A percentile compares a stretch with the other conserved stretches of the same genome.
Conservation (phyloP, 2,329 filamentous ascomycete genomes). For the Pseudonectria foliicola region DNA sequence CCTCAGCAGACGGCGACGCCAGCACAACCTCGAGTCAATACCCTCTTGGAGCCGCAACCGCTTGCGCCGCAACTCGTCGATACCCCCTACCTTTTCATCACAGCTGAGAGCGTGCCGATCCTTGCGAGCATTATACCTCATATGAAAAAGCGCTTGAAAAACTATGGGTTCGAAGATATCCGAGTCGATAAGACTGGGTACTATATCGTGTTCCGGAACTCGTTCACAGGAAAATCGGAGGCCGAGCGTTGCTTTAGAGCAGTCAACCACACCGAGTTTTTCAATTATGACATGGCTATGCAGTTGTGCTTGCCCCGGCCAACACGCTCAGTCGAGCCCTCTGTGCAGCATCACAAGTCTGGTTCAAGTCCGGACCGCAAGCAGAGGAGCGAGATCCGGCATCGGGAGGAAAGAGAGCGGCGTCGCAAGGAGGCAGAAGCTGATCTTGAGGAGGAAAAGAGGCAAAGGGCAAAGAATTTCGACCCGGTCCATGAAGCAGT, state of each 20-base stretch:
- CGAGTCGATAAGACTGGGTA: slow-evolving; percentile 81
- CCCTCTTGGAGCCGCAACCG: slow-evolving; percentile 57
- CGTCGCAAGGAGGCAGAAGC: slow-evolving; percentile 65
- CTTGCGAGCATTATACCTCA: slow-evolving; percentile 80
- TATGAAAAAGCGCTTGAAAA: slow-evolving; percentile 81
- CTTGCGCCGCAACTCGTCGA: slow-evolving; percentile 64
- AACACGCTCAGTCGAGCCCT: slow-evolving; percentile 17
- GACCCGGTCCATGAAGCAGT: slow-evolving; percentile 85
- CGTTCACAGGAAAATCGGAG: slow-evolving; percentile 67
- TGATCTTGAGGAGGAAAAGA: slow-evolving; percentile 86
- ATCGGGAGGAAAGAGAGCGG: slow-evolving; percentile 56
- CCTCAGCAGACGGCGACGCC: slow-evolving; percentile 23
- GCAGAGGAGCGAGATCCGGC: slow-evolving; percentile 14
- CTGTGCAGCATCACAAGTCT: slow-evolving; percentile 21
- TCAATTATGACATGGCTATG: slow-evolving; percentile 90
- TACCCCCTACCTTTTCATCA: slow-evolving; percentile 85
- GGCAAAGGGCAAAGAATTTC: slow-evolving; percentile 75
- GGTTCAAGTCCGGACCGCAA: slow-evolving; percentile 30
- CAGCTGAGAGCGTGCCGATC: slow-evolving; percentile 80
- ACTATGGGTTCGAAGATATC: slow-evolving; percentile 74
- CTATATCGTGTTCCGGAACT: slow-evolving; percentile 84
- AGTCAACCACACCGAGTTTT: slow-evolving; percentile 76
- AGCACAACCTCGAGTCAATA: slow-evolving; percentile 25
- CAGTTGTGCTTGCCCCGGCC: slow-evolving; percentile 50
- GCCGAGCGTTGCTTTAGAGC: slow-evolving; percentile 71